Conservation (phyloP, 306 rosid genomes). For the Cercis canadensis region DNA sequence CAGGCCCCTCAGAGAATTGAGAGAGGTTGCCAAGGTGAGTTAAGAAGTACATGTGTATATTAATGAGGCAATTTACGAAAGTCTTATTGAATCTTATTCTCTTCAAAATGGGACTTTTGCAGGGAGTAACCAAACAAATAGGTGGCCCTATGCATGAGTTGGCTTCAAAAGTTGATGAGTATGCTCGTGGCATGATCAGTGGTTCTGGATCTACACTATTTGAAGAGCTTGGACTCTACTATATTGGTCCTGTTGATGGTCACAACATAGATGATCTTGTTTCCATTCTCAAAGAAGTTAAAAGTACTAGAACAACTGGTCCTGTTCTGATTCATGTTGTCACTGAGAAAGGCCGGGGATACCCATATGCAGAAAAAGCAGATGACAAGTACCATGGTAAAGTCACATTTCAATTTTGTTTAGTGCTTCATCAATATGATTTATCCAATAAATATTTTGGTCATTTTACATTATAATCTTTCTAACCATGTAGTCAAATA, state of each 20-base stretch:
- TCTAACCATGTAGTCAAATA: no score
- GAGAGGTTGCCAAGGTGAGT: slow-evolving; percentile 98
- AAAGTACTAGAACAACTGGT: slow-evolving; percentile 83
- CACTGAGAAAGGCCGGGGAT: slow-evolving; percentile 97
- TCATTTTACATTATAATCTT: no score
- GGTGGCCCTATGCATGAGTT: slow-evolving; percentile 96
- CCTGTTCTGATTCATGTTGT: slow-evolving; percentile 90
- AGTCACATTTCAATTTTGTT: slow-evolving; percentile 1
- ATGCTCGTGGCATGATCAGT: slow-evolving; percentile 99
- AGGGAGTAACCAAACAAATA: slow-evolving; percentile 92
- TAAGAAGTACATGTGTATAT: slow-evolving; percentile 16
- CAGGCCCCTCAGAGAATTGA: slow-evolving; percentile 89
- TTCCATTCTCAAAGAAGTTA: slow-evolving; percentile 86
- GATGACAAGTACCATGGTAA: slow-evolving; percentile 96
- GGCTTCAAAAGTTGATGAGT: slow-evolving; percentile 98
- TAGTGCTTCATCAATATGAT: slow-evolving; percentile 1
- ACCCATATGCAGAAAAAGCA: slow-evolving; percentile 94
- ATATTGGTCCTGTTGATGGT: slow-evolving; percentile 97
- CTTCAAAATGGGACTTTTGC: slow-evolving; percentile 34
- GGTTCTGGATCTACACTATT: slow-evolving; percentile 91
- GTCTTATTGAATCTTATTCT: slow-evolving; percentile 30
- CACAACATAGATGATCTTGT: slow-evolving; percentile 93
- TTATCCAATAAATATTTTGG: slow-evolving; percentile 12
- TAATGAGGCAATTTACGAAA: background rate
- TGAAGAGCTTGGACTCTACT: slow-evolving; percentile 98